Base-by-base conservation (phyloP, 768 basidiomycete genomes). In the Steccherinum ochraceum region DNA sequence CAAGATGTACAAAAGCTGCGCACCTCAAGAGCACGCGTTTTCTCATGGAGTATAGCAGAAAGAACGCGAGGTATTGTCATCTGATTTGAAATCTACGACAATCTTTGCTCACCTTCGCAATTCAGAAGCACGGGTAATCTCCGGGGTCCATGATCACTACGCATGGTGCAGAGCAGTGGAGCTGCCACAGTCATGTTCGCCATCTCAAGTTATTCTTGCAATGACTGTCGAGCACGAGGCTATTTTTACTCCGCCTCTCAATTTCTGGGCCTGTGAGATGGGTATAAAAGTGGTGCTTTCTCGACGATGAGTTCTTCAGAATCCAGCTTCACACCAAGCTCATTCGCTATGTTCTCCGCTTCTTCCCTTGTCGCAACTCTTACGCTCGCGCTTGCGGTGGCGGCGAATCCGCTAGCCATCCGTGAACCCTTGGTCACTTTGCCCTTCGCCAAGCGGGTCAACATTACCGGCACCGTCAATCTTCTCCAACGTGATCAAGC, bases 381-480 rank as follows among this genome's bases (percentile, higher is more conserved):
- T 47, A 27, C 60, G 26, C 55, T 64, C 24, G 60, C 60, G 11
- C 45, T 61, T 35, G 45, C 58, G 26, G 54, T 62, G 16, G 43
- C 56, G 5, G 61, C 63, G 24, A 63, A 47, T 35, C 60, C 64
- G 12, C 52, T 67, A 35, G 56, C 59, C 45, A 46, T 59, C 35
- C 57, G 54, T 46, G 51, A 61, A 12, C 40, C 52, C 40, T 46
- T 54, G 27, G 55, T 67, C 39, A 73, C 72, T 3, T 61, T 85
- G 19, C 70, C 78, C n/a, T 62, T 86, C 42, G 74, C 80, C n/a
- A 75, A 76, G 60, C 69, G 70, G 50, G 57, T 82, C 59, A 82
- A 83, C 64, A 53, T 71, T 53, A 77, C 70, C 13, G 76, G 77
- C 55, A 56, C 73, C 12, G 64, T 66, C 53, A 77, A 77, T 50